Evolutionary conservation across 1,284 basidiomycete genomes (phyloP).

Genomic region (Phylloboletellus chloephorus): DNA sequence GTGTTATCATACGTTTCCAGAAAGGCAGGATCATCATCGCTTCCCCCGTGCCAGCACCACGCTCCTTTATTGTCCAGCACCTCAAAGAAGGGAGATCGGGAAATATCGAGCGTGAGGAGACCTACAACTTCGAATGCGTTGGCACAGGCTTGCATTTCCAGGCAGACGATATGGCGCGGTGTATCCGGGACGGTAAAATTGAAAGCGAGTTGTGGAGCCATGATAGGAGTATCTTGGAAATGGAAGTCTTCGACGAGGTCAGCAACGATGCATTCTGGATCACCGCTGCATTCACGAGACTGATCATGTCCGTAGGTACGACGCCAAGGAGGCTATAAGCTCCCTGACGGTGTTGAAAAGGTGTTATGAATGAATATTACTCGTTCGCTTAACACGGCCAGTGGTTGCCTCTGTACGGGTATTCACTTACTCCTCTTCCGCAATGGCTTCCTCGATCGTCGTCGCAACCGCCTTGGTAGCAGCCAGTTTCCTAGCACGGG

Average conservation of each 20-base stretch:
- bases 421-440: conserved; percentile 26
- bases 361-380: conserved; percentile 1
- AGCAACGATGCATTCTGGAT: conserved; percentile 14
- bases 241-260: conserved; percentile 73
- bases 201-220: conserved; percentile 67
- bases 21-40: conserved; percentile 55
- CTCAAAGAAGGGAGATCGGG: conserved; percentile 47
- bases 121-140: conserved; percentile 42
- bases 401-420: neutral
- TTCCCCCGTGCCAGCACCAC: conserved; percentile 53
- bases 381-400: neutral
- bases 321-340: conserved; percentile 3
- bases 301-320: conserved; percentile 31
- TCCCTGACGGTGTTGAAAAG: conserved; percentile 6
- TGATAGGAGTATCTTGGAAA: conserved; percentile 65
- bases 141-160: conserved; percentile 64
- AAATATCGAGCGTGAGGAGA: conserved; percentile 46
- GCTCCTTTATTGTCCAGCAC: conserved; percentile 52
- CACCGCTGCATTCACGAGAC: neutral
- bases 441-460: conserved; percentile 22
- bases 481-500: conserved; percentile 35
- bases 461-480: conserved; percentile 14
- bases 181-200: conserved; percentile 62
- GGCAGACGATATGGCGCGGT: conserved; percentile 76
- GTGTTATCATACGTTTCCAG: conserved; percentile 55